These are phyloP conservation scores for Annulohypoxylon stygium DNA, from an alignment of 495 filamentous ascomycete genomes.

Conservation along the genomic window DNA sequence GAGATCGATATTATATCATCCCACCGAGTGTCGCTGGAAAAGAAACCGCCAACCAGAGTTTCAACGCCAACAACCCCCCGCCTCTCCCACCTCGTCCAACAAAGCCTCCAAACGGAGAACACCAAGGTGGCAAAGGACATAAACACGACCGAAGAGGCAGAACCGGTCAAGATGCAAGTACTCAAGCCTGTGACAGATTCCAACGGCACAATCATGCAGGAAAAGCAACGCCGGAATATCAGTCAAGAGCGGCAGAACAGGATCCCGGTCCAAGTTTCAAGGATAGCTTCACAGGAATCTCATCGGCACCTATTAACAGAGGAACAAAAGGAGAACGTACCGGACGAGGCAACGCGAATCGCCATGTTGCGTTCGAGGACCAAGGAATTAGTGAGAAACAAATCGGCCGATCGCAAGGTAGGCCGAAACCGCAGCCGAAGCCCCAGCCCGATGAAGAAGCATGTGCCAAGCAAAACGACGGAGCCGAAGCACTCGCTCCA, in stretches of 20 bases:
- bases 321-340: slow-evolving; percentile 26
- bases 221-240: slow-evolving; percentile 13
- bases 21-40: slow-evolving; percentile 25
- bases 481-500: slow-evolving; percentile 38
- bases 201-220: slow-evolving; percentile 6
- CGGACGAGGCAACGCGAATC: slow-evolving; percentile 40
- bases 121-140: not conserved
- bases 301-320: slow-evolving; percentile 21
- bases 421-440: slow-evolving; percentile 25
- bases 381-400: slow-evolving; percentile 36
- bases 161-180: slow-evolving; percentile 12
- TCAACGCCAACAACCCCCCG: slow-evolving; percentile 31
- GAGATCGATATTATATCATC: slow-evolving; percentile 44
- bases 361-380: slow-evolving; percentile 42
- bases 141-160: slow-evolving; percentile 4
- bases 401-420: slow-evolving; percentile 25
- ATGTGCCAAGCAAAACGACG: slow-evolving; percentile 14
- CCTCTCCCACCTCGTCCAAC: slow-evolving; percentile 26
- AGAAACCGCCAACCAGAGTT: slow-evolving; percentile 39
- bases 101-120: slow-evolving; percentile 22
- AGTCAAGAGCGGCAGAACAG: slow-evolving; percentile 13
- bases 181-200: slow-evolving; percentile 1
- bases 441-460: slow-evolving; percentile 34
- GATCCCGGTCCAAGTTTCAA: slow-evolving; percentile 2
- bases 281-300: slow-evolving; percentile 10